Conservation (phyloP, 306 rosid genomes). For the Acacia acuminata region DNA sequence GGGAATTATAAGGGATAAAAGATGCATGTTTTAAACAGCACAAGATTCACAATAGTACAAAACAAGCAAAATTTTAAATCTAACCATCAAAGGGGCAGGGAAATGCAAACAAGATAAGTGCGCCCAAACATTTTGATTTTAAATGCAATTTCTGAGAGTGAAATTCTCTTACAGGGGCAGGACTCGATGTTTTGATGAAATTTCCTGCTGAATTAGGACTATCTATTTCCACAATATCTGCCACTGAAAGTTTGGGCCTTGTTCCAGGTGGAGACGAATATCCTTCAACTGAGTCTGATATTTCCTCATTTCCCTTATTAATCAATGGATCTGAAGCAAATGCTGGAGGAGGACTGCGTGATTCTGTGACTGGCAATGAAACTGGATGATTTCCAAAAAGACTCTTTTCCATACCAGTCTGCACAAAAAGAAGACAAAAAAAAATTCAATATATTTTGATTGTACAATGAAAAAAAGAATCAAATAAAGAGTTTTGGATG, state of each 20-base stretch:
- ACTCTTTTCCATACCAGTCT: constrained; percentile 95
- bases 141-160: constrained; percentile 12
- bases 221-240: constrained; percentile 83
- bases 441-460: constrained; percentile 13
- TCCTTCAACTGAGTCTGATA: constrained; percentile 49
- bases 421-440: constrained; percentile 43
- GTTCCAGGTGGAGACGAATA: constrained; percentile 50
- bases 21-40: constrained; percentile 14
- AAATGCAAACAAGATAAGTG: constrained; percentile 30
- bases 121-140: constrained; percentile 13
- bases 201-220: constrained; percentile 66
- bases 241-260: constrained; percentile 51
- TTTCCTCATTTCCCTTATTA: constrained; percentile 50
- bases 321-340: constrained; percentile 87
- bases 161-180: constrained; percentile 73
- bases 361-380: constrained; percentile 60
- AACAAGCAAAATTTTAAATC: constrained; percentile 11
- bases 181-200: constrained; percentile 65
- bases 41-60: constrained; percentile 14
- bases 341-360: constrained; percentile 86
- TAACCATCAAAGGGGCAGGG: constrained; percentile 11
- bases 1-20: constrained; percentile 26
- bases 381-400: constrained; percentile 93
- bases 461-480: constrained; percentile 7
- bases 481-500: constrained; percentile 14